Evolutionary conservation across 495 filamentous ascomycete species (phyloP).

Genomic region (Neurospora sp.): DNA sequence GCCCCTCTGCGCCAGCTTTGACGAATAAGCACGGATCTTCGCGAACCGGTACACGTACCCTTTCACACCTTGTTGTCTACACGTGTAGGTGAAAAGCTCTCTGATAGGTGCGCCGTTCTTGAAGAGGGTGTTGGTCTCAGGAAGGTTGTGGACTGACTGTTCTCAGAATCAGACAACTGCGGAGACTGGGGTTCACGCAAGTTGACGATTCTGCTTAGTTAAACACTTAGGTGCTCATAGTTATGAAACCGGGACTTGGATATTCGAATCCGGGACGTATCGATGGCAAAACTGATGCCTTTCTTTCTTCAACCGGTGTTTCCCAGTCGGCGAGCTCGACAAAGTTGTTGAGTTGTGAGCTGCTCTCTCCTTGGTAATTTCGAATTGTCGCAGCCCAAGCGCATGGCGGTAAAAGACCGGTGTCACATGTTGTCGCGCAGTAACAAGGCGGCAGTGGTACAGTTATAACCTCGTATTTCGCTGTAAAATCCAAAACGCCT

Average conservation of each 20-base stretch:
- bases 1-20: not conserved
- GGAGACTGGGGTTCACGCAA: not conserved
- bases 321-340: not conserved
- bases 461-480: not conserved
- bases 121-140: not conserved
- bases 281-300: not conserved
- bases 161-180: not conserved
- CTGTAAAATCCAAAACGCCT: not conserved
- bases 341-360: not conserved
- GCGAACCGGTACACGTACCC: not conserved
- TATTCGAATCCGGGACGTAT: not conserved
- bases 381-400: not conserved
- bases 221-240: not conserved
- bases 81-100: not conserved
- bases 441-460: not conserved
- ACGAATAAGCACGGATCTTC: not conserved
- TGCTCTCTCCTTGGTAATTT: not conserved
- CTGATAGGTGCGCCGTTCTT: not conserved
- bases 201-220: not conserved
- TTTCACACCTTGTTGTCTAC: not conserved
- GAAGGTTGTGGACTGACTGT: not conserved
- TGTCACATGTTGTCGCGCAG: not conserved
- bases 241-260: not conserved
- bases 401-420: not conserved
- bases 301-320: not conserved